Evolutionary conservation across 2,329 filamentous ascomycete genomes (phyloP).

Genomic region (Fusarium sp.): DNA sequence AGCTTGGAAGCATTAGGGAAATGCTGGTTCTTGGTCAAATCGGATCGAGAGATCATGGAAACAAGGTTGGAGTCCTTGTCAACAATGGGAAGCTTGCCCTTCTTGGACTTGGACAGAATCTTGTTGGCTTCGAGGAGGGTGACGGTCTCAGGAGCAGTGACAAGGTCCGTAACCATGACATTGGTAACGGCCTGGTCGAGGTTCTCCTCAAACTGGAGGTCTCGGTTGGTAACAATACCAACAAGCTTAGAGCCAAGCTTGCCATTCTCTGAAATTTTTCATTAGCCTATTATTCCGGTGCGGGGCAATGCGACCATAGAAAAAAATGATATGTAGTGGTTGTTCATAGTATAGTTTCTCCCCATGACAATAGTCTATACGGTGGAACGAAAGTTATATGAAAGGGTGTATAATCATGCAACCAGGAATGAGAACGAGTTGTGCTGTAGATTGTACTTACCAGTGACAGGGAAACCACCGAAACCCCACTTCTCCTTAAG

Average conservation of each 20-base stretch:
- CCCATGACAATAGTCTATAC: slow-evolving; percentile 87
- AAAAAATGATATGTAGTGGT: slow-evolving; percentile 33
- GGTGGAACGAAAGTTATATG: slow-evolving; percentile 99
- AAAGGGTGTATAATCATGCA: slow-evolving; percentile 83
- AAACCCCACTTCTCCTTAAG: slow-evolving; percentile 99
- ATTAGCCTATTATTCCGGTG: slow-evolving; percentile 38
- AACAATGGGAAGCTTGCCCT: slow-evolving; percentile 96
- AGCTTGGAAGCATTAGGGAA: slow-evolving; percentile 97
- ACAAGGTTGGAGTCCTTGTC: slow-evolving; percentile 86
- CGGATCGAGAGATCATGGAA: slow-evolving; percentile 92
- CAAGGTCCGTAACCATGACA: slow-evolving; percentile 95
- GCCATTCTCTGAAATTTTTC: slow-evolving; percentile 76
- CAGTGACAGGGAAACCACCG: slow-evolving; percentile 97
- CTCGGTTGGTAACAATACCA: slow-evolving; percentile 96
- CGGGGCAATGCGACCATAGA: slow-evolving; percentile 12
- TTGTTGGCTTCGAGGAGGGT: slow-evolving; percentile 89
- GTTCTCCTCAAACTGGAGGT: slow-evolving; percentile 95
- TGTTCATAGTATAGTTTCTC: slow-evolving; percentile 62
- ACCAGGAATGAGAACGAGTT: slow-evolving; percentile 42
- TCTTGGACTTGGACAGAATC: slow-evolving; percentile 94
- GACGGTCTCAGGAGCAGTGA: slow-evolving; percentile 87
- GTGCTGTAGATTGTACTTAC: slow-evolving; percentile 67
- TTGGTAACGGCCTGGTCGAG: slow-evolving; percentile 77
- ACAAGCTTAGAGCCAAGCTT: slow-evolving; percentile 95
- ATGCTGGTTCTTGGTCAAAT: slow-evolving; percentile 98